These are phyloP conservation scores for Pichia sp. DNA, from an alignment of 1,139 yeast genomes.

Conservation along the genomic window DNA sequence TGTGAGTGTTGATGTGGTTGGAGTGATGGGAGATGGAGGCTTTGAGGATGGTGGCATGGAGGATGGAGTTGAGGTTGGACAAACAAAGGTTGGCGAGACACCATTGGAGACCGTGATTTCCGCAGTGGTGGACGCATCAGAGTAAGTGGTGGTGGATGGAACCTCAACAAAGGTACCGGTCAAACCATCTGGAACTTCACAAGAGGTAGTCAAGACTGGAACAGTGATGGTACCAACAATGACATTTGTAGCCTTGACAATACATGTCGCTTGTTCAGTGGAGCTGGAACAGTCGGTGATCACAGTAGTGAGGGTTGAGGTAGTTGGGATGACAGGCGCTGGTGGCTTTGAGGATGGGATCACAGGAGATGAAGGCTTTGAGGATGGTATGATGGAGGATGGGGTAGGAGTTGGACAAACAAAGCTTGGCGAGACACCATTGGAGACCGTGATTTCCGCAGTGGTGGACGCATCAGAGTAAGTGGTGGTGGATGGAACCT, in stretches of 20 bases:
- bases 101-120: conserved; percentile 7
- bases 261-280: conserved; percentile 5
- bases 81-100: conserved; percentile 9
- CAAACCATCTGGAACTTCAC: conserved; percentile 5
- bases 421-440: conserved; percentile 8
- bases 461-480: conserved; percentile 1
- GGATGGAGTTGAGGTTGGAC: conserved; percentile 7
- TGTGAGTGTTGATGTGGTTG: conserved; percentile 8
- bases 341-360: conserved; percentile 2
- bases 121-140: conserved; percentile 1
- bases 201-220: conserved; percentile 9
- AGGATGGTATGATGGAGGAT: neutral
- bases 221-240: conserved; percentile 2
- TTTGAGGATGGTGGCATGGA: neutral
- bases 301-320: neutral
- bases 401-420: conserved; percentile 7
- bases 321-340: conserved; percentile 2
- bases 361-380: conserved; percentile 1
- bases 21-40: neutral
- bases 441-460: conserved; percentile 4
- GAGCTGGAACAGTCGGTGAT: conserved; percentile 8
- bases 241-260: conserved; percentile 1
- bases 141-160: conserved; percentile 2
- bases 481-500: conserved; percentile 1
- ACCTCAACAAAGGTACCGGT: conserved; percentile 10